Conservation (phyloP, 1,284 basidiomycete genomes). For the Trametes pubescens region DNA sequence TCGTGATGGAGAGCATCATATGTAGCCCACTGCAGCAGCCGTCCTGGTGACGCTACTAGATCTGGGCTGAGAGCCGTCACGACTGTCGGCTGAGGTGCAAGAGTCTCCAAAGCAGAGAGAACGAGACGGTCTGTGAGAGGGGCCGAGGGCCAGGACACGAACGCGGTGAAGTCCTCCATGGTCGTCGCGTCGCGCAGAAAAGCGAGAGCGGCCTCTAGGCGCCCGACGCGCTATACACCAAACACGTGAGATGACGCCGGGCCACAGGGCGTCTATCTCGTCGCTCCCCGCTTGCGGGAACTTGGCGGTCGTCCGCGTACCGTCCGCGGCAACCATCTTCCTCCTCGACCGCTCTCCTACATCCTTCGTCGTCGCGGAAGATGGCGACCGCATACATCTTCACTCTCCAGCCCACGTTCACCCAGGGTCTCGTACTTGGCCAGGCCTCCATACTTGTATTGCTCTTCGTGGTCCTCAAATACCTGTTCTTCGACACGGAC, state of each 20-base stretch:
- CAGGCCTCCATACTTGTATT: slow-evolving; percentile 80
- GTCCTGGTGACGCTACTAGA: slow-evolving; percentile 21
- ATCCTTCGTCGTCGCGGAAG: slow-evolving; percentile 13
- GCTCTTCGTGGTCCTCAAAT: slow-evolving; percentile 76
- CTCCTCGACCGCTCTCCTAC: slow-evolving; percentile 11
- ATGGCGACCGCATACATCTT: slow-evolving; percentile 74
- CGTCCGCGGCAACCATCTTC: slow-evolving; percentile 15
- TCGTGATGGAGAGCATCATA: slow-evolving; percentile 88
- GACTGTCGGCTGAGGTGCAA: slow-evolving; percentile 44
- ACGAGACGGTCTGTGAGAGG: slow-evolving; percentile 81
- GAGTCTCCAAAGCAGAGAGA: slow-evolving; percentile 59
- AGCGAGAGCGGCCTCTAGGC: slow-evolving; percentile 6
- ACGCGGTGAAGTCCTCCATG: slow-evolving; percentile 48
- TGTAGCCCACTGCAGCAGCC: slow-evolving; percentile 78
- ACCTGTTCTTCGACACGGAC: slow-evolving; percentile 78
- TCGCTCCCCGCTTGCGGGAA: slow-evolving; percentile 1
- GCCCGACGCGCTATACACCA: slow-evolving; percentile 13
- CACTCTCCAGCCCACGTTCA: slow-evolving; percentile 82
- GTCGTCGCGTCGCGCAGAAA: slow-evolving; percentile 4
- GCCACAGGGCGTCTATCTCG: slow-evolving; percentile 9
- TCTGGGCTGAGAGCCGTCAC: slow-evolving; percentile 37
- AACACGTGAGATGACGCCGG: slow-evolving; percentile 22
- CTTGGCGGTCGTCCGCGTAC: slow-evolving; percentile 16
- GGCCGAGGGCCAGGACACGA: slow-evolving; percentile 81
- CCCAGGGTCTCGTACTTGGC: slow-evolving; percentile 82